Percentiles rank a stretch among this genome's conserved stretches.
These are phyloP conservation scores for Rhodotorula sp. DNA, from an alignment of 1,284 basidiomycete genomes.

Conservation along the genomic window DNA sequence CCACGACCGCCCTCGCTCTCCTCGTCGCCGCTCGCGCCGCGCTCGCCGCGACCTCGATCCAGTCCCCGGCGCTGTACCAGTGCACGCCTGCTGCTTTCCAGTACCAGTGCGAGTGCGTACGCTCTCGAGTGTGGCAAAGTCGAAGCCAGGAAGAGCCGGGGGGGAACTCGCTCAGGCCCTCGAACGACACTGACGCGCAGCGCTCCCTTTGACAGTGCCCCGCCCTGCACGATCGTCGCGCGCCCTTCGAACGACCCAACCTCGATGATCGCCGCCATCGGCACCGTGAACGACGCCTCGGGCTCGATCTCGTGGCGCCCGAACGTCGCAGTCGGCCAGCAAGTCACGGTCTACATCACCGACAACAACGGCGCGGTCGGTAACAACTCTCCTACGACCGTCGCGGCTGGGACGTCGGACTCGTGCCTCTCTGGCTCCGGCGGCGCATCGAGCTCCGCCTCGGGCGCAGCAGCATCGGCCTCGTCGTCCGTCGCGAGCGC, in stretches of 20 bases:
- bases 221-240: constrained; percentile 7
- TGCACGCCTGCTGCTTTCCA: constrained; percentile 5
- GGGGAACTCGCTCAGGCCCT: not conserved
- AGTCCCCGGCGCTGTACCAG: constrained; percentile 9
- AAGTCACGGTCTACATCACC: constrained; percentile 10
- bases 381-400: constrained; percentile 18
- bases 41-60: not conserved
- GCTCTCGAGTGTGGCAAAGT: no score
- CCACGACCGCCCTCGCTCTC: not conserved
- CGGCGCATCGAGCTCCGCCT: not conserved
- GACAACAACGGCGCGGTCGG: not conserved
- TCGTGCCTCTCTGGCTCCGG: not conserved
- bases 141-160: no score
- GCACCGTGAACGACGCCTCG: not conserved
- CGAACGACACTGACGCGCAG: not conserved
- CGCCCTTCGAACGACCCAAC: not conserved
- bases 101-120: constrained; percentile 17
- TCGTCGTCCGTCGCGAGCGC: not conserved
- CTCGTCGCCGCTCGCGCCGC: constrained; percentile 2
- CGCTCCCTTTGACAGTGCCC: not conserved
- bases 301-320: constrained; percentile 1
- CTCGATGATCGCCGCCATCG: not conserved
- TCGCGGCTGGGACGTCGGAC: constrained; percentile 5
- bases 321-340: not conserved
- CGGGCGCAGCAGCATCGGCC: not conserved